Evolutionary conservation across 1,284 basidiomycete species (phyloP), one percentile per base, ranked within the genome.

Genomic region (Apiotrichum akiyoshidainum): DNA sequence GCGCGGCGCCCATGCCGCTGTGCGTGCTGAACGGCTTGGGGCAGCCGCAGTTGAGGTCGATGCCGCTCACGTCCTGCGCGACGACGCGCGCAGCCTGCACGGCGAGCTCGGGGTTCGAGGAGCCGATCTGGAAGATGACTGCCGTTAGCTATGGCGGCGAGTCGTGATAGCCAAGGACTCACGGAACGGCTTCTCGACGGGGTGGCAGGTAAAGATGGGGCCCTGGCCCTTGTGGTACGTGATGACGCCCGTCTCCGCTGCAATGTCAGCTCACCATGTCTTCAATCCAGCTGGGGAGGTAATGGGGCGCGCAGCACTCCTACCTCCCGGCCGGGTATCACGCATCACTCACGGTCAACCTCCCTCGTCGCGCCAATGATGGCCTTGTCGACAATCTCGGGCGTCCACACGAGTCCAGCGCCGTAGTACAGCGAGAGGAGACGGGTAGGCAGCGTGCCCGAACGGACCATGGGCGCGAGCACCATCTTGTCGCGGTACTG

Each of bases 11-110:
- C 94, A 99, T 98, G 0, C 96, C 95, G 0, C 87, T 81, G 68
- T 93, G 90, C 0, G 93, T 93, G 21, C 92, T 95, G 78, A 99
- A 99, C 1, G 92, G 89, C 71, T 97, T 96, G 0, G 93, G 93
- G 73, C 91, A 94, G 0, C 91, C 96, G 58, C 77, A 78, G 58
- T 78, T 78, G 16, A 78, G 68, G 62, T 78, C 77, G 58, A 99
- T 84, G 21, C 94, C 96, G 0, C 92, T 87, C 17, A 99, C 87
- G 71, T 99, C 96, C 53, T 90, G 82, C 74, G 88, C 83, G 46
- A 99, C 90, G 0, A 83, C 84, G 71, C 87, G 85, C 21, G 95
- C 92, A 0, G 96, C 95, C 79, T 93, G 83, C 1, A 94, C 90
- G 4, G 96, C 96, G 52, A 94, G 83, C 21, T 88, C 86, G 1